Evolutionary conservation across 768 basidiomycete species (phyloP).

Genomic region (Lactarius indigo): DNA sequence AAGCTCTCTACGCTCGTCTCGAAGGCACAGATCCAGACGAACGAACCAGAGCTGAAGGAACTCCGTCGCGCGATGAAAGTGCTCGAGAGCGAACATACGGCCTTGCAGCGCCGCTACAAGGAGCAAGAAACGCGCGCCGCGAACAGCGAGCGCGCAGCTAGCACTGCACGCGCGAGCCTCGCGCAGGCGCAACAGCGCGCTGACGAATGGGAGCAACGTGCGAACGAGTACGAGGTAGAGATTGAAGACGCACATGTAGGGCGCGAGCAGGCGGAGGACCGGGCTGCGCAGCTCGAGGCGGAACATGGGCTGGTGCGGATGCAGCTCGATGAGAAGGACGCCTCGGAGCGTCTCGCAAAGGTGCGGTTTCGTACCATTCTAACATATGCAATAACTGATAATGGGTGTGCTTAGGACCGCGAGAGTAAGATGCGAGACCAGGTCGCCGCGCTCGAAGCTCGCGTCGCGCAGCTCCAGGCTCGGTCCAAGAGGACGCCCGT

Average conservation of each 20-base stretch:
- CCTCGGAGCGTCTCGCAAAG: conserved; percentile 62
- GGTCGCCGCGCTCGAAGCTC: conserved; percentile 56
- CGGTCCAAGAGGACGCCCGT: conserved; percentile 37
- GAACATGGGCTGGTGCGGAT: conserved; percentile 64
- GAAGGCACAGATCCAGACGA: conserved; percentile 52
- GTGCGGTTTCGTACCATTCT: conserved; percentile 39
- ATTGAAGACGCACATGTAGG: conserved; percentile 56
- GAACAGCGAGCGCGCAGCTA: conserved; percentile 58
- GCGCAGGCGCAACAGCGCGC: conserved; percentile 73
- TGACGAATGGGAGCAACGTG: conserved; percentile 76
- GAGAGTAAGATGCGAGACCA: conserved; percentile 68
- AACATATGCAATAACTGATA: conserved; percentile 2
- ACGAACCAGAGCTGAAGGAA: conserved; percentile 71
- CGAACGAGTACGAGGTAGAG: conserved; percentile 64
- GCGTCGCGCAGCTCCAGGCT: conserved; percentile 51
- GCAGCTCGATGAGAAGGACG: conserved; percentile 75
- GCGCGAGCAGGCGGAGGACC: conserved; percentile 65
- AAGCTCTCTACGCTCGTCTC: conserved; percentile 42
- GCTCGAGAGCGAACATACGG: conserved; percentile 63
- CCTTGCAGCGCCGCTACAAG: conserved; percentile 67
- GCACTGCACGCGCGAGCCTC: conserved; percentile 58
- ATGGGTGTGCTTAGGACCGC: conserved; percentile 53
- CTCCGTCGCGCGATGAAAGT: conserved; percentile 61
- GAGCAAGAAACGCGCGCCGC: conserved; percentile 63
- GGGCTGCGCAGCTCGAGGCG: conserved; percentile 60